Evolutionary conservation across 495 filamentous ascomycete species (phyloP).

Genomic region (Daldinia grandis): DNA sequence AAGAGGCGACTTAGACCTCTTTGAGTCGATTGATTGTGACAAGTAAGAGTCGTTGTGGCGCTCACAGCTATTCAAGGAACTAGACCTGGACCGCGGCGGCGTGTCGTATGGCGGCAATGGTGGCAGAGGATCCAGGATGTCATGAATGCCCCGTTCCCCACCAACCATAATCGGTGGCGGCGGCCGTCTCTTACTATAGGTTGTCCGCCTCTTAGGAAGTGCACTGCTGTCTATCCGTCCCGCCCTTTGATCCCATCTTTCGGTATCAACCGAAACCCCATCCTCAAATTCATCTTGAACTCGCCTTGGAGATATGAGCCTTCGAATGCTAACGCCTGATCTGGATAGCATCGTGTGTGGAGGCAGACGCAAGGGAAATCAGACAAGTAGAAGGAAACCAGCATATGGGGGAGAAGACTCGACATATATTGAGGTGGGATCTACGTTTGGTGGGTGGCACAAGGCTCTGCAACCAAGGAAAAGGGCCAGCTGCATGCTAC

Average conservation of each 20-base stretch:
- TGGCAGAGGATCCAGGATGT: slow-evolving; percentile 49
- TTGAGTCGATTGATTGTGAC: slow-evolving; percentile 32
- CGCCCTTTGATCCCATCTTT: slow-evolving; percentile 36
- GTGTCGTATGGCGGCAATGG: slow-evolving; percentile 49
- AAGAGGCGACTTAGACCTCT: slow-evolving; percentile 44
- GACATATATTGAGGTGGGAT: slow-evolving; percentile 46
- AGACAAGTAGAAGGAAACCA: slow-evolving; percentile 32
- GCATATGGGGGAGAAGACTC: slow-evolving; percentile 41
- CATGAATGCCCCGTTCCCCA: slow-evolving; percentile 53
- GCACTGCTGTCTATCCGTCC: slow-evolving; percentile 42
- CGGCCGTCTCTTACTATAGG: slow-evolving; percentile 42
- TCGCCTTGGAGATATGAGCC: slow-evolving; percentile 52
- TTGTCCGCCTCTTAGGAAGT: slow-evolving; percentile 33
- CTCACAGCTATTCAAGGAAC: slow-evolving; percentile 59
- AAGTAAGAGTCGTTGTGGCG: slow-evolving; percentile 39
- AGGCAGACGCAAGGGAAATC: slow-evolving; percentile 34
- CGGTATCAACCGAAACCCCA: slow-evolving; percentile 44
- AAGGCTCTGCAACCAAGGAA: slow-evolving; percentile 40
- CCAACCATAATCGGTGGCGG: slow-evolving; percentile 50
- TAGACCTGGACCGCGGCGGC: slow-evolving; percentile 56
- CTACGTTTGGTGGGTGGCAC: slow-evolving; percentile 40
- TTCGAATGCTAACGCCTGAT: slow-evolving; percentile 55
- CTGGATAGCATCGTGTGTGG: slow-evolving; percentile 53
- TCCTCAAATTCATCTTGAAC: slow-evolving; percentile 45
- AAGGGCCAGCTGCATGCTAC: slow-evolving; percentile 36